These are phyloP conservation scores for Gracilariopsis chorda DNA, from an alignment of 23 red algal species.

Conservation along the genomic window DNA sequence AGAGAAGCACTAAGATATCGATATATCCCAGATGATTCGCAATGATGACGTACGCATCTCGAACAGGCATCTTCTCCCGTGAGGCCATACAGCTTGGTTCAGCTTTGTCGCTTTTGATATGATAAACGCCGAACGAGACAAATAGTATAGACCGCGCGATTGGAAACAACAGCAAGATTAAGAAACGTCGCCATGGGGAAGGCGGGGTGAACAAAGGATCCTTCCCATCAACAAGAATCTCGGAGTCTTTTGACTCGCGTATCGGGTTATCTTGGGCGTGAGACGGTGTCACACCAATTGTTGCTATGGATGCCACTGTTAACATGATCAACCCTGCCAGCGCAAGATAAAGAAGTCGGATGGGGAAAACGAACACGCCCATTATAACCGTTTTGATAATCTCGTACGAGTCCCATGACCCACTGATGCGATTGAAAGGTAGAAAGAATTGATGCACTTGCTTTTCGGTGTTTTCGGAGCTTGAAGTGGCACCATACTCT, in stretches of 20 bases:
- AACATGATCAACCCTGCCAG: conserved; percentile 19
- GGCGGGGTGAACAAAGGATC: conserved; percentile 48
- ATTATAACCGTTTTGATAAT: conserved; percentile 40
- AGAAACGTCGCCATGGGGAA: conserved; percentile 28
- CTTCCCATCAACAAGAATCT: not conserved
- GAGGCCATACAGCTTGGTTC: not conserved
- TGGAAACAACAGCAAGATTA: conserved; percentile 47
- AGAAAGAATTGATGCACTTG: conserved; percentile 47
- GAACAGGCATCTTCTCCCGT: not conserved
- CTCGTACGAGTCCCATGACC: conserved; percentile 49
- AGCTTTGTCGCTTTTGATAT: conserved; percentile 25
- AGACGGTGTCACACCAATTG: not conserved
- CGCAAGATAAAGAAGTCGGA: conserved; percentile 47
- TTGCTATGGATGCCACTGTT: conserved; percentile 11
- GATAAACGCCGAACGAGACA: conserved; percentile 59
- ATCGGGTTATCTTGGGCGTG: not conserved
- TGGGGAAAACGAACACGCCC: conserved; percentile 45
- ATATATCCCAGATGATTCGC: conserved; percentile 83
- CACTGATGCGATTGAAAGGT: conserved; percentile 49
- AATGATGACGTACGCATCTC: conserved; percentile 55
- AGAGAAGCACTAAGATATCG: conserved; percentile 76
- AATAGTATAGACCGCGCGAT: conserved; percentile 52
- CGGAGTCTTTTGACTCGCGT: not conserved
- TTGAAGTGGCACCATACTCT: not conserved
- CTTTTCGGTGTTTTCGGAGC: not conserved